phyloP scores from a whole-genome alignment of 176 grass and related monocot species.

The Carex pumila region DNA sequence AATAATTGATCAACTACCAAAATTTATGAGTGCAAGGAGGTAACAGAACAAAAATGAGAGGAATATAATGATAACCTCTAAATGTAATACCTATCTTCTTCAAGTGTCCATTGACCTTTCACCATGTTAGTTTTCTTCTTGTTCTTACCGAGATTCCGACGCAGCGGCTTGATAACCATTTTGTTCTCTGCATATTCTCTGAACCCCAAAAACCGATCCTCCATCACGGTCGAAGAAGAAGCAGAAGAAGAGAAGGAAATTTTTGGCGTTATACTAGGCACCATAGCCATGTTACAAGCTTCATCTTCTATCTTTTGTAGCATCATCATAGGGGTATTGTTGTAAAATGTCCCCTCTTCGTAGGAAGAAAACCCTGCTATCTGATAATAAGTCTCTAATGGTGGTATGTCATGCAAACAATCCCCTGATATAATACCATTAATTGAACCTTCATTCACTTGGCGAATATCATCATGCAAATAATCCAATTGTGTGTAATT shows the following conservation, averaged over 20 bases:
- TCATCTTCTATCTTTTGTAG: background rate
- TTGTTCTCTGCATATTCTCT: constrained; percentile 4
- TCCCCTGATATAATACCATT: background rate
- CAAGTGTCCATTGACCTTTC: constrained; percentile 87
- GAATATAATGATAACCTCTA: background rate
- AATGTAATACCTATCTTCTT: constrained; percentile 61
- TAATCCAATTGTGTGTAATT: constrained; percentile 3
- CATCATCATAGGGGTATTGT: too few relatives aligned
- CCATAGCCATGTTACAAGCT: constrained; percentile 9
- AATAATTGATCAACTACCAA: background rate
- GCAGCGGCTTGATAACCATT: background rate
- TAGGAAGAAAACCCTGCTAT: constrained; percentile 11
- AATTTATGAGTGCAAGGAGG: background rate
- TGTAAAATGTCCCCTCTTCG: background rate
- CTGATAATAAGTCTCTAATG: constrained; percentile 2
- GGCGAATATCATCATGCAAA: background rate
- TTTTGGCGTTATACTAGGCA: background rate
- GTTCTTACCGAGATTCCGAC: constrained; percentile 2
- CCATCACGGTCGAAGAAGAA: constrained; percentile 1
- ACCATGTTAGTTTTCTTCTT: constrained; percentile 60
- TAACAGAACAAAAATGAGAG: background rate
- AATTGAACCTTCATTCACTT: background rate
- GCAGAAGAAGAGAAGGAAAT: background rate
- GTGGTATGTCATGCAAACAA: background rate
- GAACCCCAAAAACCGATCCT: background rate